Conservation (phyloP, 139 green algal species). For the Coelastrella sp. region DNA sequence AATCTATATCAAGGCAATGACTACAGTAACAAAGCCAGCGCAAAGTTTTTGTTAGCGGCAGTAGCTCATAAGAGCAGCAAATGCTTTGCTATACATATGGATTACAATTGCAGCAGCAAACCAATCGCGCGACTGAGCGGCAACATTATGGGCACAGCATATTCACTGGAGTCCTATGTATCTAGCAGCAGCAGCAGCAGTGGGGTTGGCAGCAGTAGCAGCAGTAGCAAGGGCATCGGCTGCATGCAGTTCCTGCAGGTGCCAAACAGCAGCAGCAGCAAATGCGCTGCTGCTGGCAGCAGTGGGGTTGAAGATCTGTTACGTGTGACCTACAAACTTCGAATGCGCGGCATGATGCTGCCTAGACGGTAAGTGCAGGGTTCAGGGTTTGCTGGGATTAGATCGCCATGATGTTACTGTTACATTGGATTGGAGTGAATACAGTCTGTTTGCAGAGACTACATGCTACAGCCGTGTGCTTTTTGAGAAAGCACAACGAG, state of each 20-base stretch:
- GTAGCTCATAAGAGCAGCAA: background rate
- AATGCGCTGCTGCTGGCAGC: too few species aligned
- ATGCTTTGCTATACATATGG: background rate
- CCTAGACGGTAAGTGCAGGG: constrained; percentile 22
- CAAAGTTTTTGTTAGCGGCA: constrained; percentile 32
- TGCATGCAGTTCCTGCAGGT: too few species aligned
- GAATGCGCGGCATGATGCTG: constrained; percentile 36
- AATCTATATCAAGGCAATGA: constrained; percentile 32
- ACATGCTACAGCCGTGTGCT: too few species aligned
- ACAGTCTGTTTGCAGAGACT: too few species aligned
- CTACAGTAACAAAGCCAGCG: background rate
- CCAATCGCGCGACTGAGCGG: background rate
- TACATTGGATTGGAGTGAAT: too few species aligned
- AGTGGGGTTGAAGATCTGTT: background rate
- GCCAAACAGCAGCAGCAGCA: too few species aligned
- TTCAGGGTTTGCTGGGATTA: background rate
- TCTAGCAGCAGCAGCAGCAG: constrained; percentile 18
- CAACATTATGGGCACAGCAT: constrained; percentile 34
- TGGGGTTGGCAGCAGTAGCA: background rate
- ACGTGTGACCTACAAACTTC: constrained; percentile 29
- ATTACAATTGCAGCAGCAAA: background rate
- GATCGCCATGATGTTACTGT: too few species aligned
- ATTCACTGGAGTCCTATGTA: background rate
- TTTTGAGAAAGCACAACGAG: too few species aligned
- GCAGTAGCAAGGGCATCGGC: too few species aligned